These are phyloP conservation scores for Spiromastix sp. DNA, from an alignment of 2,329 filamentous ascomycete species.

Conservation along the genomic window DNA sequence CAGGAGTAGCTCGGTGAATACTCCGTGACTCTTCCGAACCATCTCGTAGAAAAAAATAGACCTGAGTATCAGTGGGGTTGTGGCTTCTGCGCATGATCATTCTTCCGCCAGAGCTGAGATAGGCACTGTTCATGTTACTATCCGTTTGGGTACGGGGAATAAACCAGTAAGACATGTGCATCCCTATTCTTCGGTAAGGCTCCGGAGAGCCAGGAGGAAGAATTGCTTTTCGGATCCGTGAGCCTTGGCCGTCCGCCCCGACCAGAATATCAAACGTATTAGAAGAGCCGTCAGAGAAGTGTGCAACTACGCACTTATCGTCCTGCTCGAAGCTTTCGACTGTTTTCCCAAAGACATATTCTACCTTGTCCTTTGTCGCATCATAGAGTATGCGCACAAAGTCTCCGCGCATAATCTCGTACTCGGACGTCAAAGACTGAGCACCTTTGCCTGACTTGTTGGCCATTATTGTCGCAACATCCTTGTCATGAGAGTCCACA, in stretches of 20 bases:
- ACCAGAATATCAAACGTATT: constrained; percentile 20
- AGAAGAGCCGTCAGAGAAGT: constrained; percentile 15
- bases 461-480: constrained; percentile 32
- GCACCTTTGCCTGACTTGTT: constrained; percentile 26
- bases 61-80: constrained; percentile 26
- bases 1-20: neutral
- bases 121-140: neutral
- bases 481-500: constrained; percentile 31
- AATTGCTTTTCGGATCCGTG: constrained; percentile 15
- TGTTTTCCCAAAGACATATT: constrained; percentile 25
- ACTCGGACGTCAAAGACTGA: constrained; percentile 37
- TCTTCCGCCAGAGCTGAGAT: constrained; percentile 18
- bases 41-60: constrained; percentile 26
- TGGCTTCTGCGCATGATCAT: constrained; percentile 34
- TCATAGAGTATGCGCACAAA: constrained; percentile 36
- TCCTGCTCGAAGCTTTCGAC: constrained; percentile 17
- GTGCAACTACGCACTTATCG: constrained; percentile 11
- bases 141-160: constrained; percentile 16
- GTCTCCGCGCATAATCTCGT: constrained; percentile 47
- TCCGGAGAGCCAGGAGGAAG: constrained; percentile 11
- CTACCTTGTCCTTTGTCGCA: constrained; percentile 12
- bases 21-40: constrained; percentile 7
- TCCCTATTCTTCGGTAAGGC: constrained; percentile 14
- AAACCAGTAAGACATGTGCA: constrained; percentile 29
- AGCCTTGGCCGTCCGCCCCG: constrained; percentile 21